phyloP scores from a whole-genome alignment of 176 grass and related monocot genomes.

The Carex pumila region DNA sequence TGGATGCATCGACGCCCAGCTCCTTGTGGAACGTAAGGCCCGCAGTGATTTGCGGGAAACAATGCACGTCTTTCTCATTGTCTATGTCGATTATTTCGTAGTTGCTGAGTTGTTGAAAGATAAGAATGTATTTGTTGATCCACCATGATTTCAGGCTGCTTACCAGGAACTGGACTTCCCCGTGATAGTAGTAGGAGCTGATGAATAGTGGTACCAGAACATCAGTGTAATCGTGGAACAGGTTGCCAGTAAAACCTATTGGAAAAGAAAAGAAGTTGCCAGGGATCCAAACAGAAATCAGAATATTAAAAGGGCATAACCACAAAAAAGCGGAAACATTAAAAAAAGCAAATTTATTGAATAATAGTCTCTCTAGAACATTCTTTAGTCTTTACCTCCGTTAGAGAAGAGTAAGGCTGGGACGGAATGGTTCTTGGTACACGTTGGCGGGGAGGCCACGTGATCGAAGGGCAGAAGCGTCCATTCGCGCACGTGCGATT shows the following conservation, averaged over 20 bases:
- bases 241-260: conserved; percentile 60
- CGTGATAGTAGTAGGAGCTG: conserved; percentile 44
- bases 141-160: conserved; percentile 63
- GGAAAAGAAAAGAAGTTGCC: neutral
- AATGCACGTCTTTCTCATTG: conserved; percentile 67
- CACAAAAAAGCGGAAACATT: neutral
- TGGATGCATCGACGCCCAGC: conserved; percentile 51
- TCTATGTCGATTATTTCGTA: conserved; percentile 67
- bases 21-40: conserved; percentile 66
- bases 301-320: neutral
- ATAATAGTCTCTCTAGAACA: neutral
- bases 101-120: conserved; percentile 58
- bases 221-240: conserved; percentile 90
- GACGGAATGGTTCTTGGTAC: conserved; percentile 54
- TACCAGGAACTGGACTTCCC: conserved; percentile 68
- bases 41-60: conserved; percentile 48
- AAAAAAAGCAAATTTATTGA: neutral
- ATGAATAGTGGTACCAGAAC: conserved; percentile 73
- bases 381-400: conserved; percentile 30
- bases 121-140: conserved; percentile 55
- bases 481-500: conserved; percentile 61
- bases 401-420: conserved; percentile 77
- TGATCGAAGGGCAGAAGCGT: conserved; percentile 44
- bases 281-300: neutral
- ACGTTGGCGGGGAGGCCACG: conserved; percentile 34